A percentile compares a stretch with the other conserved stretches of the same genome.
Evolutionary conservation across 192 early-diverging fungal species (phyloP).

Genomic region (Diversispora eburnea): DNA sequence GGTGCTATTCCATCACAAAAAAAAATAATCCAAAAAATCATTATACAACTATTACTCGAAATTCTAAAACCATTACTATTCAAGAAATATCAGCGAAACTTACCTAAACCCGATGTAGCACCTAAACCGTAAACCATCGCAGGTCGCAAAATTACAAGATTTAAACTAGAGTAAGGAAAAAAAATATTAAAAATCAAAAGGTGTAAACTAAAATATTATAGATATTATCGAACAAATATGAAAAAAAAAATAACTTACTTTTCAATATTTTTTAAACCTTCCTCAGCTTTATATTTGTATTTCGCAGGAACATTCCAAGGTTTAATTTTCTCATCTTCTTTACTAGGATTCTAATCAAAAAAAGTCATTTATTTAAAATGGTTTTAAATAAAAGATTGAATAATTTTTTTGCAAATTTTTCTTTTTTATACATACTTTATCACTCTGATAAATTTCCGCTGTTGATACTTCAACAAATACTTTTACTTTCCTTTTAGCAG

Average conservation of each 20-base stretch:
- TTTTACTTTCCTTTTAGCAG: conserved; percentile 67
- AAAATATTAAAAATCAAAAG: not conserved
- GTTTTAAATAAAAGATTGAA: not conserved
- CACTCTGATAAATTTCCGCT: conserved; percentile 84
- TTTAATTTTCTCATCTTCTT: conserved; percentile 66
- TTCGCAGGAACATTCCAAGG: conserved; percentile 80
- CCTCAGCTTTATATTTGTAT: conserved; percentile 69
- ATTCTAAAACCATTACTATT: not conserved
- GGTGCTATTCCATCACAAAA: conserved; percentile 61
- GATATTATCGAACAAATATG: not conserved
- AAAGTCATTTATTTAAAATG: not conserved
- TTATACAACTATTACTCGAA: not conserved
- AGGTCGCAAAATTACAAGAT: conserved; percentile 81
- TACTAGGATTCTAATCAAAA: conserved; percentile 36
- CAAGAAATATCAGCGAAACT: conserved; percentile 24
- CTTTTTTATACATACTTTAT: conserved; percentile 48
- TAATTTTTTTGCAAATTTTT: not conserved
- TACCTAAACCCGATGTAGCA: conserved; percentile 76
- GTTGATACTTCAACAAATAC: conserved; percentile 85
- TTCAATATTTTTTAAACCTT: conserved; percentile 72
- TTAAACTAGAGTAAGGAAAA: conserved; percentile 45
- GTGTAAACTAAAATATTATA: not conserved
- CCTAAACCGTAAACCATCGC: conserved; percentile 85
- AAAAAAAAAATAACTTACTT: conserved; percentile 46
- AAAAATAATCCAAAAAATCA: not conserved